Evolutionary conservation across 2,329 filamentous ascomycete species (phyloP).

Genomic region (Hypoxylon rubiginosum): DNA sequence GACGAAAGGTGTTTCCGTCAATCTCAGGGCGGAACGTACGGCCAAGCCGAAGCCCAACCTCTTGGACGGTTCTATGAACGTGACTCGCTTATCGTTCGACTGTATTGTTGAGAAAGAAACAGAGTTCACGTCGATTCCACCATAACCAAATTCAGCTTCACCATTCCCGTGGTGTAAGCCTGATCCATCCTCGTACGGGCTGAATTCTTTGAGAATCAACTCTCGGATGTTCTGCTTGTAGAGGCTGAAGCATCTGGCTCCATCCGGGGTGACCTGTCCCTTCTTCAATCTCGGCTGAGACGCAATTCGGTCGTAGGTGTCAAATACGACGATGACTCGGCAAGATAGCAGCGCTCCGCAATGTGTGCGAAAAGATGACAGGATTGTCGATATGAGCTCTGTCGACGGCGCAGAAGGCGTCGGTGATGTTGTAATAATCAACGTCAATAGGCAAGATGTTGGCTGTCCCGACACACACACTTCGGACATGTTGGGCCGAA

Average conservation of each 20-base stretch:
- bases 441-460: constrained; percentile 51
- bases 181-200: background rate
- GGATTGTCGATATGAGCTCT: constrained; percentile 62
- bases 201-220: constrained; percentile 55
- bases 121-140: constrained; percentile 51
- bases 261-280: constrained; percentile 63
- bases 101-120: constrained; percentile 56
- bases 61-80: constrained; percentile 62
- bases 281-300: constrained; percentile 63
- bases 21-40: constrained; percentile 64
- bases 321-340: constrained; percentile 65
- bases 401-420: constrained; percentile 68
- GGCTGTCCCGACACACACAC: constrained; percentile 1
- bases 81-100: constrained; percentile 55
- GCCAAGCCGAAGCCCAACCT: constrained; percentile 67
- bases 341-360: constrained; percentile 59
- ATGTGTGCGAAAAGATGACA: constrained; percentile 60
- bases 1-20: constrained; percentile 63
- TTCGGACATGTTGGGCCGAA: constrained; percentile 19
- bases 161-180: constrained; percentile 42
- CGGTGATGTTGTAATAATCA: constrained; percentile 68
- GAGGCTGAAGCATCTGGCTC: constrained; percentile 56
- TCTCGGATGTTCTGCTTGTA: constrained; percentile 65
- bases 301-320: constrained; percentile 64
- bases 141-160: constrained; percentile 64